A percentile compares a stretch with the other conserved stretches of the same genome.
phyloP scores from a whole-genome alignment of 495 filamentous ascomycete species.

The Bacidia rubella region DNA sequence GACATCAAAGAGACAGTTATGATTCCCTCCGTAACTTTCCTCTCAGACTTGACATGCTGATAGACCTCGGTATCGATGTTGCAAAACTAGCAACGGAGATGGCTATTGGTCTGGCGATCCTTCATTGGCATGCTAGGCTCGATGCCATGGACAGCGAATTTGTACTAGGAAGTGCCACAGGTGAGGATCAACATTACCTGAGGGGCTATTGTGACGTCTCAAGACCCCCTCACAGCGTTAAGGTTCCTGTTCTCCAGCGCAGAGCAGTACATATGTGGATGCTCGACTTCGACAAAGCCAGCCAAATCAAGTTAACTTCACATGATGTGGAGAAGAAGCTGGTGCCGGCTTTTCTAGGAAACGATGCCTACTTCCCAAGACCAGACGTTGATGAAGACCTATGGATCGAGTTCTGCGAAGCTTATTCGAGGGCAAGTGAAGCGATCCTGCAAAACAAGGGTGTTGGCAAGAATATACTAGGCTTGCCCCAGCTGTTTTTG shows the following conservation, averaged over 20 bases:
- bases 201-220: neutral
- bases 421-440: constrained; percentile 10
- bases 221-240: neutral
- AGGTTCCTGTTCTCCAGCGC: neutral
- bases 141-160: constrained; percentile 23
- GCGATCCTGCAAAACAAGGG: neutral
- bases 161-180: constrained; percentile 20
- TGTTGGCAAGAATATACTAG: neutral
- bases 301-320: constrained; percentile 20
- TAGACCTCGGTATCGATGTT: constrained; percentile 12
- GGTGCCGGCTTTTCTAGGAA: constrained; percentile 24
- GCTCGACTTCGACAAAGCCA: constrained; percentile 35
- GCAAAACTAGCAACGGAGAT: constrained; percentile 15
- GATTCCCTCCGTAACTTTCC: constrained; percentile 21
- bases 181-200: neutral
- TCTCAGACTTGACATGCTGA: constrained; percentile 15
- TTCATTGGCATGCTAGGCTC: constrained; percentile 22
- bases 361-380: constrained; percentile 31
- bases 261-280: constrained; percentile 25
- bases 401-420: constrained; percentile 23
- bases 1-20: neutral
- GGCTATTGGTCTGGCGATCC: constrained; percentile 20
- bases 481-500: constrained; percentile 9
- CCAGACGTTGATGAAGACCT: constrained; percentile 20
- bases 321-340: constrained; percentile 23